phyloP scores from a whole-genome alignment of 202 grass and related monocot genomes.

The Panicum virgatum region DNA sequence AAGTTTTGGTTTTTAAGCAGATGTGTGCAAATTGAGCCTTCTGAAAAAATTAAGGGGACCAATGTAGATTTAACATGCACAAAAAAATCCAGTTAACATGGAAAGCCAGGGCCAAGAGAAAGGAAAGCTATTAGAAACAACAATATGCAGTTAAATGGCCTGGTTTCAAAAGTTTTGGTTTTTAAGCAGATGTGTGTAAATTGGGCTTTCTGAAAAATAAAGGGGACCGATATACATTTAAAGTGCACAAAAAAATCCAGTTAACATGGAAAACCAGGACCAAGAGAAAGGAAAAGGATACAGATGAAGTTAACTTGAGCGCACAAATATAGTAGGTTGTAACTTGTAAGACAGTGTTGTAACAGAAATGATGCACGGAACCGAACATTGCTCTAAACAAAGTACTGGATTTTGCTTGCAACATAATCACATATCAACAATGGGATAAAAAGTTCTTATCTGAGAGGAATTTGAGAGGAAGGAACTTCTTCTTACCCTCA shows the following conservation, averaged over 20 bases:
- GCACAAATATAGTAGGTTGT: background rate
- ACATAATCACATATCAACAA: conserved; percentile 7
- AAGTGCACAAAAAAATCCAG: conserved; percentile 2
- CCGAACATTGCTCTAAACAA: background rate
- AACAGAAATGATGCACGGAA: conserved; percentile 5
- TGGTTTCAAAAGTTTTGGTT: background rate
- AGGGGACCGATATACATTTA: background rate
- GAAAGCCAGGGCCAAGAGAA: background rate
- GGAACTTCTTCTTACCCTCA: conserved; percentile 63
- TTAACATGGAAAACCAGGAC: background rate
- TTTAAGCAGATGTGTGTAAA: background rate
- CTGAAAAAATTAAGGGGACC: background rate
- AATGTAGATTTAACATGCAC: background rate
- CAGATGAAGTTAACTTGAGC: background rate
- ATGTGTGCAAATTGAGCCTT: background rate
- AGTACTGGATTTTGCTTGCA: conserved; percentile 19
- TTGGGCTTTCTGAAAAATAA: background rate
- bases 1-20: background rate
- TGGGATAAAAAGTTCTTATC: conserved; percentile 5
- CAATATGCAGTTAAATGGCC: background rate
- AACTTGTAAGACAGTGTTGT: background rate
- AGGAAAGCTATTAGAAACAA: conserved; percentile 12
- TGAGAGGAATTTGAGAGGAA: background rate
- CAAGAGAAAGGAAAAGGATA: background rate
- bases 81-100: conserved; percentile 2